Percentiles rank a stretch among this genome's conserved stretches.
Conservation (phyloP, 1,139 yeast genomes). For the Lodderomyces margitis region DNA sequence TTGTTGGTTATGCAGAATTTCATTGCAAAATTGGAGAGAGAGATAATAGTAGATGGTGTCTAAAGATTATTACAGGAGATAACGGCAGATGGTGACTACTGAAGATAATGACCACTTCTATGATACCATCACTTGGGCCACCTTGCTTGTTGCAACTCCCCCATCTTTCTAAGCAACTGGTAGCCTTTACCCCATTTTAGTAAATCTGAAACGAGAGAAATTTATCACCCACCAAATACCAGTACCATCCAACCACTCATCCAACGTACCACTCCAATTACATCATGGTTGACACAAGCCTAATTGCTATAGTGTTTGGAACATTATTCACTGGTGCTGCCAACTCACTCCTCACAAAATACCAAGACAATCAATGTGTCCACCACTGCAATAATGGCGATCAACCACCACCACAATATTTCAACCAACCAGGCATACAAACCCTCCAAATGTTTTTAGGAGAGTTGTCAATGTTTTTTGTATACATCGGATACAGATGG, state of each 20-base stretch:
- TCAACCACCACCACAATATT: conserved; percentile 37
- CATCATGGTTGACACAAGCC: conserved; percentile 12
- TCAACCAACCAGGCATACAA: conserved; percentile 79
- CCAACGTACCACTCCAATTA: conserved; percentile 8
- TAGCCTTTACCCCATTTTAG: neutral
- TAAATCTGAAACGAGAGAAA: neutral
- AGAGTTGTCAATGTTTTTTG: conserved; percentile 54
- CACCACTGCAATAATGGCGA: conserved; percentile 51
- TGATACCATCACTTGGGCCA: too few species aligned
- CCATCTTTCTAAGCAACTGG: too few species aligned
- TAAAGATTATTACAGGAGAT: too few species aligned
- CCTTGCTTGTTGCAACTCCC: neutral
- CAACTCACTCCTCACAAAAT: conserved; percentile 73
- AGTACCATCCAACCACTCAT: neutral
- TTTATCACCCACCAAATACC: neutral
- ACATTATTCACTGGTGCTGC: conserved; percentile 68
- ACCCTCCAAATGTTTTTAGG: conserved; percentile 83
- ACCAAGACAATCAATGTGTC: conserved; percentile 76
- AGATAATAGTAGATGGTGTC: too few species aligned
- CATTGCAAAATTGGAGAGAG: too few species aligned
- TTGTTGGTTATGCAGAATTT: neutral
- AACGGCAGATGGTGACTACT: too few species aligned
- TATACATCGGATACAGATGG: conserved; percentile 29
- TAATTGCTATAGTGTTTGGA: conserved; percentile 40
- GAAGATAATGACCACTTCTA: too few species aligned